phyloP scores from a whole-genome alignment of 345 rosid genomes.

The Trapa bicornis region DNA sequence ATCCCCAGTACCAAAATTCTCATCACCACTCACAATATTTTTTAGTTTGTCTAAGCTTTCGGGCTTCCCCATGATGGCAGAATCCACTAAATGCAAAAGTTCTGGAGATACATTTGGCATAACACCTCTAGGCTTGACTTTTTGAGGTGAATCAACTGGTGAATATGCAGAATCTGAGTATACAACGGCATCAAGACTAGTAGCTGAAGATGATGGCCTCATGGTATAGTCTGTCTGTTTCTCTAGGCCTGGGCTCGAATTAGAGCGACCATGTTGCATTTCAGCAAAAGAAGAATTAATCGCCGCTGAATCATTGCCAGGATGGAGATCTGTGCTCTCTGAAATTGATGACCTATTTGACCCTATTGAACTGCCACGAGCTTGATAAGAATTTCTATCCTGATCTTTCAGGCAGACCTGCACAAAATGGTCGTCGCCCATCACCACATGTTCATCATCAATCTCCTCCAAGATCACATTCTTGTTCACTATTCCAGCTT shows the following conservation, averaged over 20 bases:
- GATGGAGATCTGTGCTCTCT: slow-evolving; percentile 28
- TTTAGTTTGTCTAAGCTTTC: slow-evolving; percentile 81
- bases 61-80: slow-evolving; percentile 96
- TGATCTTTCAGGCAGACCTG: slow-evolving; percentile 70
- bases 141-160: slow-evolving; percentile 54
- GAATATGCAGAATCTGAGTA: slow-evolving; percentile 36
- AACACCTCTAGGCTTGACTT: slow-evolving; percentile 48
- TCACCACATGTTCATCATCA: slow-evolving; percentile 21
- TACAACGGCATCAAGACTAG: slow-evolving; percentile 42
- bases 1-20: slow-evolving; percentile 64
- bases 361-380: slow-evolving; percentile 17
- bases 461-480: slow-evolving; percentile 15
- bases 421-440: slow-evolving; percentile 68
- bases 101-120: slow-evolving; percentile 96
- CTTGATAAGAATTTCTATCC: slow-evolving; percentile 26
- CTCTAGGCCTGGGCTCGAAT: slow-evolving; percentile 51
- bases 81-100: slow-evolving; percentile 93
- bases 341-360: slow-evolving; percentile 29
- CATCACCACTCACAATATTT: slow-evolving; percentile 70
- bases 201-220: slow-evolving; percentile 37
- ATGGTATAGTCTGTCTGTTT: slow-evolving; percentile 24
- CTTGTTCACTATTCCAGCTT: slow-evolving; percentile 1
- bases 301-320: slow-evolving; percentile 25
- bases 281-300: slow-evolving; percentile 35
- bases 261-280: slow-evolving; percentile 25